These are phyloP conservation scores for Piromyces finnis DNA, from an alignment of 192 early-diverging fungal genomes.

Conservation along the genomic window DNA sequence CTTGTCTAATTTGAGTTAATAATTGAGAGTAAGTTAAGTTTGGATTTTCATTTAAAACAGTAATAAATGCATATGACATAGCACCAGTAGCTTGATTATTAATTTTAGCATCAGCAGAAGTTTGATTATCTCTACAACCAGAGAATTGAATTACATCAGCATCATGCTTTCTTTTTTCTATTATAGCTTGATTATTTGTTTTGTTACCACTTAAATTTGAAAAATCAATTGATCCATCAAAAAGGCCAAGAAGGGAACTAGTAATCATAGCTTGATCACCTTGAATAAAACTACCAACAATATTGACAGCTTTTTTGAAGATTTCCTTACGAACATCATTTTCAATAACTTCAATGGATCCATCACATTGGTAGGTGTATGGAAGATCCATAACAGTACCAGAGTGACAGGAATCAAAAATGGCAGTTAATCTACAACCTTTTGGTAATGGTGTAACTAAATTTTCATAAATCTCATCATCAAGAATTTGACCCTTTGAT, in stretches of 20 bases:
- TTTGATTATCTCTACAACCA: conserved; percentile 63
- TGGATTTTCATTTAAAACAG: conserved; percentile 22
- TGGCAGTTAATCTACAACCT: conserved; percentile 53
- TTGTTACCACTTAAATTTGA: no score
- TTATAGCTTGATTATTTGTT: no score
- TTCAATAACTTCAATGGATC: conserved; percentile 11
- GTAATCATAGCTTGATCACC: no score
- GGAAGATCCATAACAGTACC: conserved; percentile 43
- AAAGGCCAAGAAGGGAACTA: neutral
- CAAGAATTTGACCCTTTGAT: conserved; percentile 14
- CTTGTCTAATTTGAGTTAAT: conserved; percentile 43
- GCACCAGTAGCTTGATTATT: conserved; percentile 38
- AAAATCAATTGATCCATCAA: neutral
- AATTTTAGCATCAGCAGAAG: conserved; percentile 54
- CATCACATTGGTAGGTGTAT: conserved; percentile 29
- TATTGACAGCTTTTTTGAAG: neutral
- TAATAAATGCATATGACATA: conserved; percentile 54
- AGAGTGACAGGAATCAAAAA: conserved; percentile 77
- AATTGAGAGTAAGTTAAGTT: conserved; percentile 50
- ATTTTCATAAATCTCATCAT: conserved; percentile 14
- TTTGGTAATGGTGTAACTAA: conserved; percentile 21
- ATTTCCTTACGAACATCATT: neutral
- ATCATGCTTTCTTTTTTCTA: no score
- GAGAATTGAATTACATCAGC: neutral
- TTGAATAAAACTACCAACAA: no score